These are phyloP conservation scores for Circinella minor DNA, from an alignment of 371 early-diverging fungal species.

Conservation along the genomic window DNA sequence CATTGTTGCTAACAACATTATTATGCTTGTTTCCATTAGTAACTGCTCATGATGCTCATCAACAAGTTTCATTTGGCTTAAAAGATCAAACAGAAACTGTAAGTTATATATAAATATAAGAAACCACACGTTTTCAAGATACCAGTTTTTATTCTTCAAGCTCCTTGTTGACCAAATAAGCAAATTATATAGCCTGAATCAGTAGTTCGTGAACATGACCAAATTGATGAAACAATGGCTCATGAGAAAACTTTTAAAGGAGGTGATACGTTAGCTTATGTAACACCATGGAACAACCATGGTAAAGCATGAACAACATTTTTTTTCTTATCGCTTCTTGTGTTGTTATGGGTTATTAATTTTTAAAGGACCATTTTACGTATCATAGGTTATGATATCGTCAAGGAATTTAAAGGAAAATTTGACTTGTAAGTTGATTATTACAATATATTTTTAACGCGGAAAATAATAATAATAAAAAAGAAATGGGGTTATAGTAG, in stretches of 20 bases:
- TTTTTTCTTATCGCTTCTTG: neutral
- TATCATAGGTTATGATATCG: slow-evolving; percentile 59
- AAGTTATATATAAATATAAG: neutral
- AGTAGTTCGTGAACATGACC: slow-evolving; percentile 24
- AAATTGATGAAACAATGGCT: slow-evolving; percentile 26
- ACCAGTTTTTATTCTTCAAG: neutral
- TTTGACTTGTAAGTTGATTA: slow-evolving; percentile 56
- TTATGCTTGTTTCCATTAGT: neutral
- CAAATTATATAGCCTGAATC: slow-evolving; percentile 7
- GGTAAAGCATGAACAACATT: slow-evolving; percentile 31
- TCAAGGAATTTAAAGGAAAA: slow-evolving; percentile 67
- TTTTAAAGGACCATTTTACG: neutral
- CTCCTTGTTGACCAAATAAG: neutral
- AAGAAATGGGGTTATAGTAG: too few relatives aligned
- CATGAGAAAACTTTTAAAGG: slow-evolving; percentile 43
- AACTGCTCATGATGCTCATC: slow-evolving; percentile 3
- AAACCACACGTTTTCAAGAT: neutral
- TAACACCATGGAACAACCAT: slow-evolving; percentile 73
- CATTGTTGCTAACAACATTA: slow-evolving; percentile 3
- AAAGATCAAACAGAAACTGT: neutral
- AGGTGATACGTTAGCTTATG: slow-evolving; percentile 58
- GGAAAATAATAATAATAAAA: neutral
- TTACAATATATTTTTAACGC: neutral
- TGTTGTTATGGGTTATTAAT: too few relatives aligned
- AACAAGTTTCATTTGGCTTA: slow-evolving; percentile 1